Evolutionary conservation across 257 asterid genomes (phyloP).

Genomic region (Galeopsis tetrahit): DNA sequence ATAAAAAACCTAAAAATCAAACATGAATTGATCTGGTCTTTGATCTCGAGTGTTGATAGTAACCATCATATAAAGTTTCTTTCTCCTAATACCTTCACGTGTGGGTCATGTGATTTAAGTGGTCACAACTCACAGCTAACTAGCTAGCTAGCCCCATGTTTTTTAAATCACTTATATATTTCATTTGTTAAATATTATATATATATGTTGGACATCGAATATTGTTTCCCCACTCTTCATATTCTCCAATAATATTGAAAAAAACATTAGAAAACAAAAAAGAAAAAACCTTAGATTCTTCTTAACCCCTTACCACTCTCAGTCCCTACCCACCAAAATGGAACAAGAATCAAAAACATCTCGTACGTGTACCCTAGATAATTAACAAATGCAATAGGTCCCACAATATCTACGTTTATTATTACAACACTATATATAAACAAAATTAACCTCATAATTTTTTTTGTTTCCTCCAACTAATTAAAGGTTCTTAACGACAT

Average conservation of each 20-base stretch:
- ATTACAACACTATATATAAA: slow-evolving; percentile 44
- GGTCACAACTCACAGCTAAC: slow-evolving; percentile 14
- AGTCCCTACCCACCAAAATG: neutral
- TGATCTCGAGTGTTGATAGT: neutral
- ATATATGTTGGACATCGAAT: slow-evolving; percentile 25
- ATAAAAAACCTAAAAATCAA: neutral
- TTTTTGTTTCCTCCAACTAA: too few relatives aligned
- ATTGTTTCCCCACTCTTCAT: slow-evolving; percentile 40
- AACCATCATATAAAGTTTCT: slow-evolving; percentile 1
- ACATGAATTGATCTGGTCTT: neutral
- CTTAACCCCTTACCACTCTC: slow-evolving; percentile 7
- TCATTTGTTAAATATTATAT: slow-evolving; percentile 16
- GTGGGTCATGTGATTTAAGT: slow-evolving; percentile 38
- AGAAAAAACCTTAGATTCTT: slow-evolving; percentile 33
- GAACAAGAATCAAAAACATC: slow-evolving; percentile 16
- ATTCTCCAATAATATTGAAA: slow-evolving; percentile 30
- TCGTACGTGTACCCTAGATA: slow-evolving; percentile 40
- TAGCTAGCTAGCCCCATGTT: neutral
- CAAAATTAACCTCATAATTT: neutral
- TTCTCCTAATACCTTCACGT: slow-evolving; percentile 33
- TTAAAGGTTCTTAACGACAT: too few relatives aligned
- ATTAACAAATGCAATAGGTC: slow-evolving; percentile 36
- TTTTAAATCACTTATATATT: neutral
- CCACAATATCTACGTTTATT: slow-evolving; percentile 65
- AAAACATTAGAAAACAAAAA: neutral